Base-by-base conservation (phyloP, 2,329 filamentous ascomycete genomes). In the Ustilaginoidea virens region DNA sequence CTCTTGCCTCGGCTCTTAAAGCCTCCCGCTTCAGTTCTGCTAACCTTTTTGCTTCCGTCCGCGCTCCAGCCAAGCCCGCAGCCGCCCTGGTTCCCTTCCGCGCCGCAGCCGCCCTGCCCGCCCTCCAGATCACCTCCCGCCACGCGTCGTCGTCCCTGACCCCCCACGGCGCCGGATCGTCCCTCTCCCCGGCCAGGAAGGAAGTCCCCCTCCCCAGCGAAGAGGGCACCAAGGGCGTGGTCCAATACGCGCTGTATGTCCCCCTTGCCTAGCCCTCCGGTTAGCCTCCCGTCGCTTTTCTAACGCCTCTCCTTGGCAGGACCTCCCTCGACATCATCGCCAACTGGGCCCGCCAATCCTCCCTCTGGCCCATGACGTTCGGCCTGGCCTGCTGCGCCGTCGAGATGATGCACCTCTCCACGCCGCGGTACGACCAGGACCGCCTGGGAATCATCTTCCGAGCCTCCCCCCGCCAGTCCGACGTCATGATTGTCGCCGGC, bases 401-500 rank as follows among this genome's bases (percentile, higher is more conserved):
- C 49, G 82, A 92, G 53, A 92, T 92, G 82, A 92, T 92, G 82
- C 80, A 86, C 52, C 65, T 83, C 13, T 90, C 81, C 18, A 83
- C 80, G 36, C 82, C 82, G 10, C 77, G 82, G 20, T 90, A 92
- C 69, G 82, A 92, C 47, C 80, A 90, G 51, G 82, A 92, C 58
- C 73, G 83, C 20, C 64, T 87, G 34, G 82, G 83, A 39, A 90
- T 92, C 51, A 90, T 92, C 51, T 92, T 90, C 69, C 76, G 82
- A 42, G 82, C 81, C 33, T 87, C 80, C 10, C 82, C 82, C 2
- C 76, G 82, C 39, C 82, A 92, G 55, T 80, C 81, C 35, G 83
- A 92, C 54, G 78, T 92, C 40, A 90, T 92, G 82, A 90, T 92
- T 45, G 83, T 92, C 14, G 83, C 85, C 16, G 85, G 85, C 34